Percentiles rank a stretch among this genome's conserved stretches.
These are phyloP conservation scores for Nectriaceae sp. DNA, from an alignment of 2,329 filamentous ascomycete genomes.

Conservation along the genomic window DNA sequence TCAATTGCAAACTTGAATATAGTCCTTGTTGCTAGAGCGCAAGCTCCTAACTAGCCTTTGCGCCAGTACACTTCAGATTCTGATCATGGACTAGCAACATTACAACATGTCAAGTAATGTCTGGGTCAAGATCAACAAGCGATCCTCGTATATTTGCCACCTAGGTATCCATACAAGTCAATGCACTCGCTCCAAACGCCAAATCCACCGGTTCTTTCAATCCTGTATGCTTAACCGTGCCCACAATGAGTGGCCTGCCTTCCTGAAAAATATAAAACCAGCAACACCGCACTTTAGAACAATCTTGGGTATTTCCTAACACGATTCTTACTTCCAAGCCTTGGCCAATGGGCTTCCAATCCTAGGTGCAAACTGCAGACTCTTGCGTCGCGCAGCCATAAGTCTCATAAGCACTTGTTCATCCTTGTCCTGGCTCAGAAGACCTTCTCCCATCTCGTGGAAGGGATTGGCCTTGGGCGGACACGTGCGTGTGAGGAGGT, in stretches of 20 bases:
- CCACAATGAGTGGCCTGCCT: neutral
- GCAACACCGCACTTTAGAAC: neutral
- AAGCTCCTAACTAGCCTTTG: too few species aligned
- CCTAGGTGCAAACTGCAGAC: slow-evolving; percentile 75
- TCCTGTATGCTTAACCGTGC: neutral
- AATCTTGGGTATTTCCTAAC: neutral
- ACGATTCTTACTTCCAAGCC: slow-evolving; percentile 44
- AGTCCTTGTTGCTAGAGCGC: too few species aligned
- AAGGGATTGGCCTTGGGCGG: slow-evolving; percentile 50
- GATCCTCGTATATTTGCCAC: too few species aligned
- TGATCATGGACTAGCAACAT: too few species aligned
- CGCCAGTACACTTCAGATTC: too few species aligned
- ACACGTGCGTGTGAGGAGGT: slow-evolving; percentile 53
- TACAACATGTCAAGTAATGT: too few species aligned
- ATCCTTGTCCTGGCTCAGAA: slow-evolving; percentile 54
- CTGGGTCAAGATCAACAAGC: too few species aligned
- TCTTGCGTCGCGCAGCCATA: slow-evolving; percentile 74
- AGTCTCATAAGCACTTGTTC: slow-evolving; percentile 61
- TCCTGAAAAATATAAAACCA: neutral
- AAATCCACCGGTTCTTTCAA: neutral
- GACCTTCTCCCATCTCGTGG: slow-evolving; percentile 43
- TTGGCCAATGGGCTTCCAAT: slow-evolving; percentile 70
- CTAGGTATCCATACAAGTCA: slow-evolving; percentile 10
- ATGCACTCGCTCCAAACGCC: neutral
- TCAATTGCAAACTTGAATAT: too few species aligned